phyloP scores from a whole-genome alignment of 345 rosid genomes.

The Arabis hirsuta region DNA sequence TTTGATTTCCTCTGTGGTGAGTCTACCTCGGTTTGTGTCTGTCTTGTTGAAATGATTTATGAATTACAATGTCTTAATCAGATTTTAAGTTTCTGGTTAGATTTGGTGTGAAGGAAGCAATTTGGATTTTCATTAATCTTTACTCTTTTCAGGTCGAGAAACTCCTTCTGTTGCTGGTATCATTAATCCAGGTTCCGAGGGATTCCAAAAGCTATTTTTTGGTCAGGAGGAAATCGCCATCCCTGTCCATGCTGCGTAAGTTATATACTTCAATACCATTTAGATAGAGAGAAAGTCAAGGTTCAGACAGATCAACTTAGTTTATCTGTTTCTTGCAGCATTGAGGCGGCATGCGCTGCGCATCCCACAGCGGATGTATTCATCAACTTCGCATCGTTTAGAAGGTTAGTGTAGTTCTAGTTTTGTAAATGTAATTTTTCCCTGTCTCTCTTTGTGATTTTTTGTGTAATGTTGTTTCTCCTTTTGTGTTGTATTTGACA shows the following conservation, averaged over 20 bases:
- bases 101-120: background rate
- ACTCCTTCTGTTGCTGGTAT: conserved; percentile 98
- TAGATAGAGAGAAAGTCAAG: background rate
- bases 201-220: conserved; percentile 96
- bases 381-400: conserved; percentile 90
- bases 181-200: conserved; percentile 91
- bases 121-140: background rate
- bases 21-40: conserved; percentile 18
- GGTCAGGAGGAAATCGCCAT: conserved; percentile 99
- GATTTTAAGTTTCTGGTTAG: background rate
- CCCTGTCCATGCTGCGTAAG: conserved; percentile 89
- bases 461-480: conserved; percentile 1
- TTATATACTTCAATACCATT: background rate
- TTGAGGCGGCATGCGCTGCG: conserved; percentile 91
- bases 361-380: conserved; percentile 98
- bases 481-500: conserved; percentile 39
- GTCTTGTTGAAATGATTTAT: background rate
- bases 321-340: conserved; percentile 53
- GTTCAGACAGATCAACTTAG: background rate
- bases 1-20: conserved; percentile 96
- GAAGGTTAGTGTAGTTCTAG: conserved; percentile 57
- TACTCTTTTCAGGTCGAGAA: conserved; percentile 67
- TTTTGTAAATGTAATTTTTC: background rate
- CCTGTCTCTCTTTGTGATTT: conserved; percentile 19
- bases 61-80: conserved; percentile 4